These are phyloP conservation scores for Grosmannia clavigera DNA, from an alignment of 2,329 filamentous ascomycete species.

Conservation along the genomic window DNA sequence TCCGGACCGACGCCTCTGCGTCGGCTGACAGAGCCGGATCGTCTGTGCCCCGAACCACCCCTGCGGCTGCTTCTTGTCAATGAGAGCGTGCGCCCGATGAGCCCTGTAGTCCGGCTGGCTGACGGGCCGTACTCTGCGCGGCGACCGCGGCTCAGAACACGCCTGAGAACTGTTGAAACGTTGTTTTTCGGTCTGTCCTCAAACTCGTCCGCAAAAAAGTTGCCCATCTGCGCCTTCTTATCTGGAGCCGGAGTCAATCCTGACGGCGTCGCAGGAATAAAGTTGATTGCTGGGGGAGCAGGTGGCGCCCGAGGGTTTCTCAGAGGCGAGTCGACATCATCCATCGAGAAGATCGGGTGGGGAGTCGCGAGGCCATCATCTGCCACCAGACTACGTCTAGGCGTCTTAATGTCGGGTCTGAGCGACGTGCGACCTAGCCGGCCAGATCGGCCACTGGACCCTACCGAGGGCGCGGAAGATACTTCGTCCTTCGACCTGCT, in stretches of 20 bases:
- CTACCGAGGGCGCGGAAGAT: not conserved
- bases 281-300: constrained; percentile 30
- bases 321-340: constrained; percentile 48
- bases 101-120: constrained; percentile 25
- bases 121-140: constrained; percentile 31
- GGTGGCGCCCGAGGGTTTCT: constrained; percentile 39
- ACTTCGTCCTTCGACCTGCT: constrained; percentile 2
- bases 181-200: constrained; percentile 23
- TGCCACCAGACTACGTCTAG: constrained; percentile 22
- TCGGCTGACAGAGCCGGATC: constrained; percentile 10
- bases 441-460: not conserved
- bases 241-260: constrained; percentile 43
- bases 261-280: constrained; percentile 52
- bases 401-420: not conserved
- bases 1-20: constrained; percentile 22
- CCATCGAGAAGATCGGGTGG: constrained; percentile 33
- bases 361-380: constrained; percentile 33
- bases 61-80: constrained; percentile 23
- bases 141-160: constrained; percentile 27
- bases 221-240: constrained; percentile 38
- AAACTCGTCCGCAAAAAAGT: constrained; percentile 33
- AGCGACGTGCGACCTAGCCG: not conserved
- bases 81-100: constrained; percentile 41
- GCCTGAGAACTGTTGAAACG: constrained; percentile 36
- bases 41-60: not conserved